Conservation (phyloP, 805 yeast genomes). For the Lipomyces anomalus region DNA sequence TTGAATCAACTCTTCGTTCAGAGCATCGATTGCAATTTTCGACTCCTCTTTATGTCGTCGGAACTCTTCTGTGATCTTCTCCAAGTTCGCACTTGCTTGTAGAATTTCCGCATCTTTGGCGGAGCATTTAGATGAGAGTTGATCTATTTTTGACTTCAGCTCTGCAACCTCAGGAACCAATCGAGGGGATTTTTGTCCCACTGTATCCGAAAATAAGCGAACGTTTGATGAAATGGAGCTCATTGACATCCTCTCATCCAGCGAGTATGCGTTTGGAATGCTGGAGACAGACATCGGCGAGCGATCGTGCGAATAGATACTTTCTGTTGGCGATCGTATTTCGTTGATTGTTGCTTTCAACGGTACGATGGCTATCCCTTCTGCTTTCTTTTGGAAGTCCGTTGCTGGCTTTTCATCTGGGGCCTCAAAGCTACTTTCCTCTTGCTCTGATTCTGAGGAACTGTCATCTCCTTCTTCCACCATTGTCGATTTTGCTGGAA, state of each 20-base stretch:
- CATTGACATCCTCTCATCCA: too few relatives aligned
- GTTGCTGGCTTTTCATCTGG: background rate
- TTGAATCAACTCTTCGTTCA: conserved; percentile 43
- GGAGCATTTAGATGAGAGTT: background rate
- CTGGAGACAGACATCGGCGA: conserved; percentile 1
- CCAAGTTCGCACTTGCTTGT: background rate
- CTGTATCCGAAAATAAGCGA: too few relatives aligned
- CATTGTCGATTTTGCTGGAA: conserved; percentile 79
- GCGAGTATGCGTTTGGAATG: too few relatives aligned
- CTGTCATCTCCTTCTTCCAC: conserved; percentile 89
- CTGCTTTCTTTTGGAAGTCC: background rate
- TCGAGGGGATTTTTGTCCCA: too few relatives aligned
- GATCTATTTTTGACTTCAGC: background rate
- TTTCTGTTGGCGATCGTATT: background rate
- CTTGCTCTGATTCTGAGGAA: conserved; percentile 39
- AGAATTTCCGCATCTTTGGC: conserved; percentile 4
- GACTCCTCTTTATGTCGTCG: conserved; percentile 20
- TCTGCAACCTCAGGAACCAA: too few relatives aligned
- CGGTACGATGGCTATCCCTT: background rate
- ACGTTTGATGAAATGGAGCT: too few relatives aligned
- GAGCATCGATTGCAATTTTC: conserved; percentile 42
- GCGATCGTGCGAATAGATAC: background rate
- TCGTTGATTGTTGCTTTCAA: background rate
- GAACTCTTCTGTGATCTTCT: conserved; percentile 1
- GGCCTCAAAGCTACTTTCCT: background rate